Base-by-base conservation (phyloP, 257 asterid genomes). In the Solanum sejunctum region DNA sequence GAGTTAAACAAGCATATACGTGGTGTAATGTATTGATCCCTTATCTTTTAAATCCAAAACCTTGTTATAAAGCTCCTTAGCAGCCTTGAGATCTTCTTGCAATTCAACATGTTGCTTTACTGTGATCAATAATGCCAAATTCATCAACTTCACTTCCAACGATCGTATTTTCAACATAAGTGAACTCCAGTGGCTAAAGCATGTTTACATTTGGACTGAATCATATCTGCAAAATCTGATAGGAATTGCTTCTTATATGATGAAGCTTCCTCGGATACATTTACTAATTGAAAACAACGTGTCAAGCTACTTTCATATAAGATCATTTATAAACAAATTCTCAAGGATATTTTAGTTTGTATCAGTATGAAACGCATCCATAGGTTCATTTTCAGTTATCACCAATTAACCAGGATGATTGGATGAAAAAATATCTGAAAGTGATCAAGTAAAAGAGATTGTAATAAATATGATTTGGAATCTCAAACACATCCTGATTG, bases 21-120 rank as follows among this genome's bases (percentile, higher is more conserved):
- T 26, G 26, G 26, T 26, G 26, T 26, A 15, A 60, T 61, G 51
- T 7, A 54, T 56, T 28, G 32, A 28, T 28, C 32, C 47, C 21
- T 45, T 88, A 91, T 98, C 99, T 94, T 97, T 97, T 73, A 97
- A 90, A 85, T 95, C 98, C 85, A 95, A 87, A 60, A 97, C 92
- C 90, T 92, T 97, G 89, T 95, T 95, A 82, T 97, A 95, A 81
- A 97, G 98, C 80, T 92, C 96, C 92, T 92, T 93, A 67, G 86
- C 95, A 84, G 91, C 97, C 89, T 88, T 93, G 6, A 94, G 90
- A 81, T 94, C 97, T 88, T 93, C 98, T 20, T 93, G 93, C 70
- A 85, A 80, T 86, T 88, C 91, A 58, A 58, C 73, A 5, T 91
- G 93, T 90, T 93, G 88, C 87, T 91, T 87, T 86, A 95, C 99